Evolutionary conservation across 2,329 filamentous ascomycete species (phyloP), one percentile per base, ranked within the genome.

Genomic region (Talaromyces sp.): DNA sequence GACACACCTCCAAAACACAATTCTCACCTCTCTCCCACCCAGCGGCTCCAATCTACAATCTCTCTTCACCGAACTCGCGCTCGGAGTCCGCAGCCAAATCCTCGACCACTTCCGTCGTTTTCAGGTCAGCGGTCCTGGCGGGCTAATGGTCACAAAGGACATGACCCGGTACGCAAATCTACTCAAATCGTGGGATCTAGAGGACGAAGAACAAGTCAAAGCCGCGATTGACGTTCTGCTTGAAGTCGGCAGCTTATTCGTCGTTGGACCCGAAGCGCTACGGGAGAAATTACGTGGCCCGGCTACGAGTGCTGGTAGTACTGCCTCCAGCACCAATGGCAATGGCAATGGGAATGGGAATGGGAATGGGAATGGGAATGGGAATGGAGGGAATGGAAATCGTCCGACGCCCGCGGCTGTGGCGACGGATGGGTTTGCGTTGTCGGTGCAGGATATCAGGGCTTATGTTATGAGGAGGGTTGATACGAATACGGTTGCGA

Each of bases 91-190:
- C 70, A 81, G 85, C 59, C 85, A 96, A 10, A 85, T 99, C 4
- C 88, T 99, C 68, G 91, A 95, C 68, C 95, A 99, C 79, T 92
- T 98, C 80, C 95, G 96, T 74, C 93, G 92, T 73, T 99, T 96
- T 80, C 88, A 90, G 67, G 92, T 99, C 70, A 97, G 93, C 71
- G 92, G 93, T 47, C 93, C 94, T 0, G 95, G 95, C 67, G 95
- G 93, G 2, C 86, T 99, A 56, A 95, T 97, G 86, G 92, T 98
- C 29, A 94, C 91, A 40, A 96, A 98, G 80, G 95, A 99, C 75
- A 93, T 98, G 76, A 92, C 92, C 40, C 93, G 92, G 75, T 99
- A 99, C 77, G 91, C 91, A 8, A 90, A 93, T 67, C 87, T 96
- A 11, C 84, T 99, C 69, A 88, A 91, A 68, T 88, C 88, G 38